phyloP scores from a whole-genome alignment of 2,329 filamentous ascomycete species.

The Neonectria coccinea region DNA sequence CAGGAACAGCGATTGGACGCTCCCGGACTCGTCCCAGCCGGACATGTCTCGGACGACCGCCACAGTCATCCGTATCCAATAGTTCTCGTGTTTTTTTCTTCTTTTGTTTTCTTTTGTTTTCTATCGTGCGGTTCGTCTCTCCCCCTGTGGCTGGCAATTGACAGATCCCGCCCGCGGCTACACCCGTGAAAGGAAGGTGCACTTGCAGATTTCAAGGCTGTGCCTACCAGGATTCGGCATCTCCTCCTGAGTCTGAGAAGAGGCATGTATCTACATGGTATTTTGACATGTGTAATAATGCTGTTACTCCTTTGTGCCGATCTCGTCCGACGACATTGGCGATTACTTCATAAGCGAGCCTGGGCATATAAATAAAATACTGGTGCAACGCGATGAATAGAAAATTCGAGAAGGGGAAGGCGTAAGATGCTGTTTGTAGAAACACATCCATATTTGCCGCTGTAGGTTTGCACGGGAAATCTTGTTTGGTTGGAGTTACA shows the following conservation, averaged over 20 bases:
- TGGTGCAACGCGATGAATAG: neutral
- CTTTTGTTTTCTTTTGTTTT: neutral
- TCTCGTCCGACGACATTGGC: neutral
- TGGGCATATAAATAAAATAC: neutral
- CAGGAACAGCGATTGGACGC: neutral
- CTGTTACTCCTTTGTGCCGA: neutral
- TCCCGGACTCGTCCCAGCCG: neutral
- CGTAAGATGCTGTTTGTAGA: neutral
- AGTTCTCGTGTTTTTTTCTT: neutral
- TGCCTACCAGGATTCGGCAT: neutral
- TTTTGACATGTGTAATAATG: neutral
- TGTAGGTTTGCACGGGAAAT: neutral
- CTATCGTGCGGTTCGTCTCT: neutral
- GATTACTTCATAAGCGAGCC: neutral
- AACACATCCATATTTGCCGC: neutral
- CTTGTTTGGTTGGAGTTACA: neutral
- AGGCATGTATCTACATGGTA: neutral
- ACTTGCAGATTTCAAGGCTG: neutral
- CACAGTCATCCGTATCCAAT: neutral
- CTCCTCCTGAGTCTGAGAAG: neutral
- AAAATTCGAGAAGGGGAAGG: neutral
- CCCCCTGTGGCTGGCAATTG: neutral
- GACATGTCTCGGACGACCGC: neutral
- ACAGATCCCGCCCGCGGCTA: neutral
- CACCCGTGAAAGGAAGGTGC: neutral